Conservation (phyloP, 2,329 filamentous ascomycete species). For the Amphichorda felina region DNA sequence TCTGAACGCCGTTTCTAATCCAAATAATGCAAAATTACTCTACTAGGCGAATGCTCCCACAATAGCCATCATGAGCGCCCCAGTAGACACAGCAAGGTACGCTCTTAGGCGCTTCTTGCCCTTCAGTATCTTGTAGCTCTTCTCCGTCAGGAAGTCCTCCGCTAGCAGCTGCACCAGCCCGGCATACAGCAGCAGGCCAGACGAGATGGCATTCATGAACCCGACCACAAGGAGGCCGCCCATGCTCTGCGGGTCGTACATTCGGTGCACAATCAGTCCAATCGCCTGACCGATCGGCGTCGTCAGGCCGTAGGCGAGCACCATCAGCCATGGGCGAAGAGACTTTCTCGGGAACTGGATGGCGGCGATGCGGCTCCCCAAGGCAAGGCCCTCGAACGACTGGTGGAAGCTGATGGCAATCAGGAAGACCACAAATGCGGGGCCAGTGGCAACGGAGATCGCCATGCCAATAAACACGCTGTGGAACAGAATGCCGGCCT, state of each 20-base stretch:
- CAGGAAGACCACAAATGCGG: conserved; percentile 68
- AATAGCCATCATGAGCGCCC: conserved; percentile 59
- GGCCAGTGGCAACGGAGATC: conserved; percentile 67
- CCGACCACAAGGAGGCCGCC: conserved; percentile 72
- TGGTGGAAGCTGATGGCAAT: conserved; percentile 77
- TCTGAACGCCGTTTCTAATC: neutral
- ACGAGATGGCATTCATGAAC: conserved; percentile 77
- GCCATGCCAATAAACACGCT: conserved; percentile 83
- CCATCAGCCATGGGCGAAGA: conserved; percentile 72
- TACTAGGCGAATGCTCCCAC: conserved; percentile 61
- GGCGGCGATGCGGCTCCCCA: conserved; percentile 75
- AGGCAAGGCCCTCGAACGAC: conserved; percentile 77
- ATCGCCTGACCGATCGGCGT: conserved; percentile 79
- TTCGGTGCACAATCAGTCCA: conserved; percentile 61
- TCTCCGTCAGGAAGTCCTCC: conserved; percentile 71
- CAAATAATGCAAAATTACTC: neutral
- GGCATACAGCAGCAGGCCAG: conserved; percentile 69
- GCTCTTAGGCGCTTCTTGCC: conserved; percentile 51
- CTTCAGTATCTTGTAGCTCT: conserved; percentile 56
- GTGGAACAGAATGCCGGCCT: conserved; percentile 77
- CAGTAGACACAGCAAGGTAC: conserved; percentile 50
- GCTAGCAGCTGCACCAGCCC: conserved; percentile 75
- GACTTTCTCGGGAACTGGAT: conserved; percentile 67
- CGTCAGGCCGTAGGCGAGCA: conserved; percentile 62
- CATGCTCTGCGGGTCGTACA: conserved; percentile 71